Evolutionary conservation across 495 filamentous ascomycete species (phyloP).

Genomic region (Hypoxylon lienhwacheense): DNA sequence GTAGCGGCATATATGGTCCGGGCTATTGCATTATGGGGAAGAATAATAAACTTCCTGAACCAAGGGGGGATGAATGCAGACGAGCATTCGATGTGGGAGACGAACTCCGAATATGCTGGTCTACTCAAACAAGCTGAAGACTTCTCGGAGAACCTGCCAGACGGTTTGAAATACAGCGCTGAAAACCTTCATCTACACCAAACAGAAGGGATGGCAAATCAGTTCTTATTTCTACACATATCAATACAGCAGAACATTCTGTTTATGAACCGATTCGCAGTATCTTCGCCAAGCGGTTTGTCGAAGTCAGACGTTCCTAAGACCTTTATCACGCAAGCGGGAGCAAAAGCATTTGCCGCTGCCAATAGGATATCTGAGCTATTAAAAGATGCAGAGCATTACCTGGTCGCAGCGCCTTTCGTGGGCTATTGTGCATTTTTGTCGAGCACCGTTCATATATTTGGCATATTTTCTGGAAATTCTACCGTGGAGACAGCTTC

Average conservation of each 20-base stretch:
- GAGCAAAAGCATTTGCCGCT: constrained; percentile 77
- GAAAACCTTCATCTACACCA: constrained; percentile 87
- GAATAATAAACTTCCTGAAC: constrained; percentile 86
- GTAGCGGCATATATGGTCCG: constrained; percentile 91
- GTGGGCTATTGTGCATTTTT: constrained; percentile 93
- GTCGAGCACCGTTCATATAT: constrained; percentile 89
- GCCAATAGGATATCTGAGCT: constrained; percentile 86
- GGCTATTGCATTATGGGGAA: constrained; percentile 84
- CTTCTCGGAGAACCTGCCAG: constrained; percentile 70
- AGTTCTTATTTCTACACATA: constrained; percentile 94
- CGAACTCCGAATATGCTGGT: constrained; percentile 70
- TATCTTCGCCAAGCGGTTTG: constrained; percentile 68
- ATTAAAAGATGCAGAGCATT: constrained; percentile 74
- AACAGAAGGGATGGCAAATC: constrained; percentile 80
- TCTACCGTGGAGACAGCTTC: constrained; percentile 70
- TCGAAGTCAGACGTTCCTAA: constrained; percentile 76
- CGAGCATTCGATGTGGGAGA: constrained; percentile 74
- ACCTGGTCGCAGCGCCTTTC: constrained; percentile 86
- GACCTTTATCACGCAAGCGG: constrained; percentile 74
- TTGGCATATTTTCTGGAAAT: constrained; percentile 83
- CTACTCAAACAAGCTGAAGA: constrained; percentile 72
- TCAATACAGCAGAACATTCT: constrained; percentile 84
- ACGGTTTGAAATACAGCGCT: constrained; percentile 66
- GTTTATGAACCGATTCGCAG: constrained; percentile 86
- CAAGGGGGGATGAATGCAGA: constrained; percentile 86